A percentile compares a stretch with the other conserved stretches of the same genome.
Conservation (phyloP, 352 stramenopile genomes). For the Globisporangium uncinulatum region DNA sequence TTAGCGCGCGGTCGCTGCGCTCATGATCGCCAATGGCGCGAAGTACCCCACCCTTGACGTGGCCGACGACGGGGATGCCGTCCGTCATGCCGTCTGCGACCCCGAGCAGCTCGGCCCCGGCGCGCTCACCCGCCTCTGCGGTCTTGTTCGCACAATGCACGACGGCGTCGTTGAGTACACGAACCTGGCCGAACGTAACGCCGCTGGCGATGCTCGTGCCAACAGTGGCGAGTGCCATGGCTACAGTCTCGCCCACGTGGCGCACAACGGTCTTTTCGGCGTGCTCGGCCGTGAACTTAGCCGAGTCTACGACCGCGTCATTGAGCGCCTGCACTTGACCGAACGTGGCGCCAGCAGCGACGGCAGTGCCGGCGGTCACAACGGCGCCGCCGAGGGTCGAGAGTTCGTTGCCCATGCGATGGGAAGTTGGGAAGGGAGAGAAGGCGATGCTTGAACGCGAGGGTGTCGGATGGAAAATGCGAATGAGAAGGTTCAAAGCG, state of each 20-base stretch:
- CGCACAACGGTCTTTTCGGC: slow-evolving; percentile 11
- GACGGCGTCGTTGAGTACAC: slow-evolving; percentile 6
- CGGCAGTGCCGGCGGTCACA: slow-evolving; percentile 6
- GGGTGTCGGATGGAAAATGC: neutral
- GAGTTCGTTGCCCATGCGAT: slow-evolving; percentile 12
- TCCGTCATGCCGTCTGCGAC: slow-evolving; percentile 8
- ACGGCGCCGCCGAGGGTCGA: slow-evolving; percentile 9
- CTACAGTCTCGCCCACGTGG: slow-evolving; percentile 11
- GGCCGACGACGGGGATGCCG: slow-evolving; percentile 8
- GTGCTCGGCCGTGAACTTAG: slow-evolving; percentile 10
- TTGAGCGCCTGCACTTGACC: slow-evolving; percentile 12
- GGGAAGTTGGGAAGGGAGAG: neutral
- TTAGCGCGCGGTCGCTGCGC: slow-evolving; percentile 4
- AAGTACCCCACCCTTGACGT: slow-evolving; percentile 9
- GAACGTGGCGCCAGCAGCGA: slow-evolving; percentile 9
- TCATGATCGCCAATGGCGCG: slow-evolving; percentile 3
- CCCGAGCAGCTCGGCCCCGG: neutral
- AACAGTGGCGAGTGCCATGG: slow-evolving; percentile 2
- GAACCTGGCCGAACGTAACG: slow-evolving; percentile 9
- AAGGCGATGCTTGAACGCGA: neutral
- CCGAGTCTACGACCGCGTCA: slow-evolving; percentile 7
- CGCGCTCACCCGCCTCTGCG: neutral
- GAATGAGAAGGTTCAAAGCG: neutral
- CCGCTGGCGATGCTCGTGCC: slow-evolving; percentile 9
- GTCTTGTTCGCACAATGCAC: slow-evolving; percentile 9